Conservation (phyloP, 805 yeast species). For the Saccharomycopsis olivae region DNA sequence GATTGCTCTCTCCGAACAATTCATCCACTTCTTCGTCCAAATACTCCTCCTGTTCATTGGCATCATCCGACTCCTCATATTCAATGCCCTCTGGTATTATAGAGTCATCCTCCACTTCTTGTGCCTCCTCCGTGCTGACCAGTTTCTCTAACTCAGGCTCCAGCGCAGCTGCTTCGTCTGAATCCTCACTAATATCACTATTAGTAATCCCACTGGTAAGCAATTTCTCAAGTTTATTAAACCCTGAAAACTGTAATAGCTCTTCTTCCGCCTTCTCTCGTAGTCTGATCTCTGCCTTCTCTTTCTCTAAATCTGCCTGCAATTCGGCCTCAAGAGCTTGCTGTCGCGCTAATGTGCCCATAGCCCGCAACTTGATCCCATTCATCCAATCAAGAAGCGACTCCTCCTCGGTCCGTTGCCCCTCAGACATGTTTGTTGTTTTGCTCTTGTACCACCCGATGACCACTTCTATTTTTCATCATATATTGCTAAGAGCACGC, state of each 20-base stretch:
- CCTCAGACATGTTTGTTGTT: no score
- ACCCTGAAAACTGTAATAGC: constrained; percentile 2
- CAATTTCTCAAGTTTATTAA: constrained; percentile 9
- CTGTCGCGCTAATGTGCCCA: constrained; percentile 24
- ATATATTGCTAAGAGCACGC: no score
- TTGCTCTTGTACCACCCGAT: no score
- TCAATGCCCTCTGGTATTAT: constrained; percentile 3
- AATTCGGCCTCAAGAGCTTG: constrained; percentile 28
- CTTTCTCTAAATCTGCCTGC: constrained; percentile 27
- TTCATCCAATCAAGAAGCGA: constrained; percentile 26
- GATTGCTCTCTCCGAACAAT: background rate
- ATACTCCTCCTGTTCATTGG: background rate
- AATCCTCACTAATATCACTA: no score
- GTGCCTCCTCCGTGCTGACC: background rate
- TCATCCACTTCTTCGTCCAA: background rate
- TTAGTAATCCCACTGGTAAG: no score
- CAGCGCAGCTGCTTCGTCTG: no score
- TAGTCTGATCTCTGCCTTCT: constrained; percentile 21
- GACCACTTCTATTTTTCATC: no score
- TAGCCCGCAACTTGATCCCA: constrained; percentile 26
- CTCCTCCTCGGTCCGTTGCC: background rate
- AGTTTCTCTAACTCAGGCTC: no score
- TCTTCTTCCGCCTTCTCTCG: constrained; percentile 17
- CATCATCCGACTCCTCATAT: background rate
- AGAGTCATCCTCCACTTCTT: constrained; percentile 8